Evolutionary conservation across 345 rosid genomes (phyloP).

Genomic region (Pseudoturritis turrita): DNA sequence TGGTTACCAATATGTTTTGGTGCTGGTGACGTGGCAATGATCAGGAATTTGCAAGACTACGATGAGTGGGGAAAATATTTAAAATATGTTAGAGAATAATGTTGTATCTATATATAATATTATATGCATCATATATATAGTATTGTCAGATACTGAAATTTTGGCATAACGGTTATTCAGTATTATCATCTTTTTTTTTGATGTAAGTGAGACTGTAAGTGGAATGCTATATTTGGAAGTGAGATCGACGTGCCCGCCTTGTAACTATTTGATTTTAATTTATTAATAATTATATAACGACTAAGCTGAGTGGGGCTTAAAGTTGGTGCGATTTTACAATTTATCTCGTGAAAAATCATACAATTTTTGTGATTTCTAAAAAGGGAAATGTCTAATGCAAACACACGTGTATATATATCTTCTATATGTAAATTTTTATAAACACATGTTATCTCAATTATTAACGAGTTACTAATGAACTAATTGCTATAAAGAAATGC

Average conservation of each 20-base stretch:
- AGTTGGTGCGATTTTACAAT: neutral
- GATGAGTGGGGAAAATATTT: neutral
- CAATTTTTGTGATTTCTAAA: neutral
- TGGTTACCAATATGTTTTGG: neutral
- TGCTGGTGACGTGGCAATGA: slow-evolving; percentile 7
- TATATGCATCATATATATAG: neutral
- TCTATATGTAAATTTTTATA: no score
- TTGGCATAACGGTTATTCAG: slow-evolving; percentile 25
- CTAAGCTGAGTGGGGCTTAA: slow-evolving; percentile 1
- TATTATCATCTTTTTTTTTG: slow-evolving; percentile 23
- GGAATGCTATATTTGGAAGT: slow-evolving; percentile 27
- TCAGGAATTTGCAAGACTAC: neutral
- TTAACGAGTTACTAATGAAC: neutral
- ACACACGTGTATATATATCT: neutral
- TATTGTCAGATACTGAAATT: slow-evolving; percentile 27
- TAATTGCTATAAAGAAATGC: neutral
- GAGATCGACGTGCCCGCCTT: slow-evolving; percentile 1
- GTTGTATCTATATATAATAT: neutral
- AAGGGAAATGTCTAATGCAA: neutral
- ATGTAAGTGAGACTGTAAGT: slow-evolving; percentile 19
- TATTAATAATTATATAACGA: neutral
- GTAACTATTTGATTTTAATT: slow-evolving; percentile 11
- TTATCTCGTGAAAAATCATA: neutral
- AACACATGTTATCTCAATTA: no score
- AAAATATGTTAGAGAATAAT: slow-evolving; percentile 3